Evolutionary conservation across 2,329 filamentous ascomycete species (phyloP), one percentile per base, ranked within the genome.

Genomic region (Alternaria incomplexa): DNA sequence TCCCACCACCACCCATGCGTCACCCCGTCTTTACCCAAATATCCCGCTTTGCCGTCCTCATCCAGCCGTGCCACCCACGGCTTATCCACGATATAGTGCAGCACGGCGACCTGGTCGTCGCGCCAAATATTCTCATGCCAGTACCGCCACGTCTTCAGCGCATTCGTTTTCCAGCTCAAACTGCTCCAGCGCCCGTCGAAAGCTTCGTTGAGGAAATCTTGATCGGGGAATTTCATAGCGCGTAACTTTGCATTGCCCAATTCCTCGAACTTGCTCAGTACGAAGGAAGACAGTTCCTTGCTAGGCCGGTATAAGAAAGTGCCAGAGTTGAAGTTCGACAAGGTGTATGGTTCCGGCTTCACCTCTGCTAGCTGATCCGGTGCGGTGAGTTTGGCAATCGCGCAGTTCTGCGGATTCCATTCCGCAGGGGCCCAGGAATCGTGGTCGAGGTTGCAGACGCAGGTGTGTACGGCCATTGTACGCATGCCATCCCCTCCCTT

Each of bases 21-120:
- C 47, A 78, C 81, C 1, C 85, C 83, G 68, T 88, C 86, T 45
- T 82, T 76, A 1, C 84, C 85, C 25, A 82, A 75, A 67, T 85
- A 85, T 2, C 84, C 84, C 1, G 82, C 85, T 4, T 59, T 64
- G 2, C 83, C 82, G 61, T 84, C 80, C 20, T 72, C 68, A 17
- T 73, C 73, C 4, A 84, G 76, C 17, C 81, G 77, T 54, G 76
- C 79, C 40, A 82, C 80, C 85, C 85, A 87, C 13, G 85, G 85
- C 75, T 87, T 87, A 65, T 87, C 85, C 7, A 86, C 84, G 58
- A 87, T 85, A 58, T 86, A 87, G 67, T 87, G 85, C 53, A 86
- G 61, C 8, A 82, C 81, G 0, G 81, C 76, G 5, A 87, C 81
- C 26, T 83, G 79, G 2, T 81, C 80, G 62, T 86, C 85, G 5